Evolutionary conservation across 23 red algal species (phyloP).

Genomic region (Cyanidioschyzon merolae): DNA sequence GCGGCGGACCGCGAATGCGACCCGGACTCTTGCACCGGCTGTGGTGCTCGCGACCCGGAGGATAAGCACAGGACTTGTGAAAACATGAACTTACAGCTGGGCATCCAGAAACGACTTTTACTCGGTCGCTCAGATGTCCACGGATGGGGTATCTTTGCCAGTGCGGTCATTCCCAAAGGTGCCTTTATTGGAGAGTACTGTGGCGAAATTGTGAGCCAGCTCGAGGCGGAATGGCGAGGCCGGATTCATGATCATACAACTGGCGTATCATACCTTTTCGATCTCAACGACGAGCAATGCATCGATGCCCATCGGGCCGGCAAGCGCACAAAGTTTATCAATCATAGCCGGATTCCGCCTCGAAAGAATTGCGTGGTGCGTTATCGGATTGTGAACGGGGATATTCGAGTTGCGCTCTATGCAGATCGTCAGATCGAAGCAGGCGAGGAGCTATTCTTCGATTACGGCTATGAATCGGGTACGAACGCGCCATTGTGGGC

Average conservation of each 20-base stretch:
- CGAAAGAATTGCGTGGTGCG: constrained; percentile 45
- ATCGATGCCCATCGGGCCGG: constrained; percentile 63
- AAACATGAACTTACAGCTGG: constrained; percentile 43
- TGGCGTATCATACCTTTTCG: constrained; percentile 60
- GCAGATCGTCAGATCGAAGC: constrained; percentile 57
- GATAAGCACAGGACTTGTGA: constrained; percentile 17
- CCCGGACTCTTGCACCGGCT: constrained; percentile 53
- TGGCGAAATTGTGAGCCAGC: constrained; percentile 55
- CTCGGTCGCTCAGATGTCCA: constrained; percentile 41
- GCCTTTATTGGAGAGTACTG: constrained; percentile 76
- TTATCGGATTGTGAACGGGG: constrained; percentile 51
- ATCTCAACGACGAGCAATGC: constrained; percentile 40
- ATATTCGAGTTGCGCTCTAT: constrained; percentile 56
- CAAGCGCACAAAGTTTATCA: constrained; percentile 57
- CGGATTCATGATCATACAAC: constrained; percentile 49
- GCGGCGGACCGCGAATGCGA: constrained; percentile 74
- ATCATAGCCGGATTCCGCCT: constrained; percentile 31
- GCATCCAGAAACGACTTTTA: constrained; percentile 25
- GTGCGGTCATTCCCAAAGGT: constrained; percentile 23
- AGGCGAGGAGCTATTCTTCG: constrained; percentile 83
- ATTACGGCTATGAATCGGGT: constrained; percentile 45
- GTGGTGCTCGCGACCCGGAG: constrained; percentile 17
- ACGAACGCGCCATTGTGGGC: not conserved
- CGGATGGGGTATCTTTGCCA: constrained; percentile 64
- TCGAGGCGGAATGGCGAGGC: constrained; percentile 60